Evolutionary conservation across 1,284 basidiomycete genomes (phyloP).

Genomic region (Tilletiopsis washingtonensis): DNA sequence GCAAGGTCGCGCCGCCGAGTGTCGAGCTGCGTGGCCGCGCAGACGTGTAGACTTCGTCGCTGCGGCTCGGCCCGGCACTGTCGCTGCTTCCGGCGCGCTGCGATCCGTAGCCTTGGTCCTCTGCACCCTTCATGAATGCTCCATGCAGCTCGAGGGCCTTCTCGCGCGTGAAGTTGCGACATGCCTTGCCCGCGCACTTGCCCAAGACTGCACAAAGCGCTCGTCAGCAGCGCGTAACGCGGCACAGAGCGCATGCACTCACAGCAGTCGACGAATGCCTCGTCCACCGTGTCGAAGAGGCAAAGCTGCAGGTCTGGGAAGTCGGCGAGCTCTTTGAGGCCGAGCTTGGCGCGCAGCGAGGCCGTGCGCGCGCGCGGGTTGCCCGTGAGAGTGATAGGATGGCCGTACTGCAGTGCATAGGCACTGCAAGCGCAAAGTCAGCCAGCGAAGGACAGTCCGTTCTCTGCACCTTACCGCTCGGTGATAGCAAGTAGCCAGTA

Average conservation of each 20-base stretch:
- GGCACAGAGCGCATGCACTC: slow-evolving; percentile 12
- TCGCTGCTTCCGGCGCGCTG: background rate
- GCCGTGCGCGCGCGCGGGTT: slow-evolving; percentile 27
- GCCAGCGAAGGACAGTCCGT: background rate
- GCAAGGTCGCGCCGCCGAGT: background rate
- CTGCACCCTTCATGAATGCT: slow-evolving; percentile 16
- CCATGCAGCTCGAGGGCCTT: slow-evolving; percentile 21
- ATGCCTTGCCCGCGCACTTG: slow-evolving; percentile 24
- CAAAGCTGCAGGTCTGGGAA: slow-evolving; percentile 17
- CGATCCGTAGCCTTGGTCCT: background rate
- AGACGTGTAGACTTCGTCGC: too few relatives aligned
- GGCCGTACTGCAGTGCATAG: slow-evolving; percentile 31
- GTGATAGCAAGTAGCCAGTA: slow-evolving; percentile 43
- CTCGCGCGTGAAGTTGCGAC: slow-evolving; percentile 19
- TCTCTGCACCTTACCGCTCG: slow-evolving; percentile 12
- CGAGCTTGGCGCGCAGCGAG: slow-evolving; percentile 19
- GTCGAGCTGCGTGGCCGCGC: too few relatives aligned
- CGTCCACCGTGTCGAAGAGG: slow-evolving; percentile 17
- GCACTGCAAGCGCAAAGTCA: slow-evolving; percentile 3
- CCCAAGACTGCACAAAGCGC: background rate
- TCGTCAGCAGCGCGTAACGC: too few relatives aligned
- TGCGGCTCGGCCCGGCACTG: background rate
- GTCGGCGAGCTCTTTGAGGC: slow-evolving; percentile 24
- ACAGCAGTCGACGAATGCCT: slow-evolving; percentile 40
- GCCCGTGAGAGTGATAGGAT: slow-evolving; percentile 27